Conservation (phyloP, 805 yeast genomes). For the Metschnikowia bowlesiae region DNA sequence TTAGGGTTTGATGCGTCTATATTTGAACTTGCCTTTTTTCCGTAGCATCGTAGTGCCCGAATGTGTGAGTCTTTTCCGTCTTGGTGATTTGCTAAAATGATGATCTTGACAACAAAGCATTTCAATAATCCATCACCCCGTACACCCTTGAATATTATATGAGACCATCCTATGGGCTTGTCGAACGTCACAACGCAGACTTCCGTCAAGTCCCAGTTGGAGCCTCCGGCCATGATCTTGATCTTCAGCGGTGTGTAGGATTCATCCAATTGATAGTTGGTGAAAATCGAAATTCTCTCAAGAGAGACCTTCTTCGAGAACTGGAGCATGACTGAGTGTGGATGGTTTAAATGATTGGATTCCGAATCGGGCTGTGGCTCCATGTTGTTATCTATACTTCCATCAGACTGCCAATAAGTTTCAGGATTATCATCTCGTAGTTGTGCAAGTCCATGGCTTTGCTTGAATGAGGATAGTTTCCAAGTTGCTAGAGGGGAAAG, state of each 20-base stretch:
- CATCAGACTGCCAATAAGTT: constrained; percentile 93
- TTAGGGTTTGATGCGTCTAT: constrained; percentile 3
- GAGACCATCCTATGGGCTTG: constrained; percentile 78
- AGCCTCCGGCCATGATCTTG: constrained; percentile 61
- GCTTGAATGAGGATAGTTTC: constrained; percentile 74
- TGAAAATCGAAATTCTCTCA: constrained; percentile 63
- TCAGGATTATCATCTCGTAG: constrained; percentile 69
- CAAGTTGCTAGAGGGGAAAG: constrained; percentile 79
- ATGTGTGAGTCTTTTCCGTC: constrained; percentile 95
- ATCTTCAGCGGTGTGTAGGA: constrained; percentile 85
- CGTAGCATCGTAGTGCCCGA: constrained; percentile 61
- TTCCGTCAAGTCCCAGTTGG: constrained; percentile 71
- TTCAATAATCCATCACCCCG: constrained; percentile 55
- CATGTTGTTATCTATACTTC: constrained; percentile 38
- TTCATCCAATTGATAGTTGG: constrained; percentile 73
- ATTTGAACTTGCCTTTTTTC: constrained; percentile 25
- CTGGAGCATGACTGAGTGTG: constrained; percentile 75
- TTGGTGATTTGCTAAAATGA: constrained; percentile 77
- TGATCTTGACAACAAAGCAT: constrained; percentile 59
- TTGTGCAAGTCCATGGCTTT: constrained; percentile 67
- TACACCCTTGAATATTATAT: constrained; percentile 53
- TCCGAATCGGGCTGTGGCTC: constrained; percentile 23
- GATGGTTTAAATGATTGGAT: constrained; percentile 49
- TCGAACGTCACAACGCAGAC: constrained; percentile 55
- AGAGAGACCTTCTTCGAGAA: constrained; percentile 74